Evolutionary conservation across 108 stramenopile species (phyloP).

Genomic region (Fistulifera solaris): DNA sequence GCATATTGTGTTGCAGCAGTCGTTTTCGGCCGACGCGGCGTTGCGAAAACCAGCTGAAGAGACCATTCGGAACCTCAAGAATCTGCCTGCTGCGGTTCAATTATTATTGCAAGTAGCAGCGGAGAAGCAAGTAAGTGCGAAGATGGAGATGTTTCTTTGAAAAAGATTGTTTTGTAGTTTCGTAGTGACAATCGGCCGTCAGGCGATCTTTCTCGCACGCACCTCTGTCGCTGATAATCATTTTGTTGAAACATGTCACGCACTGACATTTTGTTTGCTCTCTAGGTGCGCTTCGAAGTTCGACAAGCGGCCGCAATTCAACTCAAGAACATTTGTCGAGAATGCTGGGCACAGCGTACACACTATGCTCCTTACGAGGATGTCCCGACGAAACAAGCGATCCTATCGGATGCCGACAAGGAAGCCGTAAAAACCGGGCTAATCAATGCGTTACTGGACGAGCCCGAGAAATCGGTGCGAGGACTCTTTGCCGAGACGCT

Average conservation of each 20-base stretch:
- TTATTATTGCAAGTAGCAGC: conserved; percentile 75
- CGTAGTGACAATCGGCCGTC: too few relatives aligned
- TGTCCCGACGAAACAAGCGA: conserved; percentile 32
- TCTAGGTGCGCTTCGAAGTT: conserved; percentile 75
- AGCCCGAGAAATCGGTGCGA: conserved; percentile 80
- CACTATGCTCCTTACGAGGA: conserved; percentile 44
- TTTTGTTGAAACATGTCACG: too few relatives aligned
- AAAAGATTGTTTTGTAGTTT: background rate
- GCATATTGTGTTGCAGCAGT: conserved; percentile 82
- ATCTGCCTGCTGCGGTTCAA: conserved; percentile 59
- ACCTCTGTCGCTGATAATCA: too few relatives aligned
- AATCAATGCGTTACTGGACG: conserved; percentile 70
- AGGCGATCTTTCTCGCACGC: too few relatives aligned
- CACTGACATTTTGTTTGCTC: conserved; percentile 2
- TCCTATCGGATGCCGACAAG: conserved; percentile 71
- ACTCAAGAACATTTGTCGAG: conserved; percentile 84
- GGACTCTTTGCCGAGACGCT: conserved; percentile 89
- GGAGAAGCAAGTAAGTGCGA: conserved; percentile 74
- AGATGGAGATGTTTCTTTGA: background rate
- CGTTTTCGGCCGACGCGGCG: conserved; percentile 69
- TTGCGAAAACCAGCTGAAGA: conserved; percentile 76
- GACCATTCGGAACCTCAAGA: conserved; percentile 74
- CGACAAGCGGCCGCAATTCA: conserved; percentile 86
- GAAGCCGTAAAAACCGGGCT: conserved; percentile 45
- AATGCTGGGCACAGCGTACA: conserved; percentile 78